These are phyloP conservation scores for Arxiozyma heterogenica DNA, from an alignment of 1,139 yeast species.

Conservation along the genomic window DNA sequence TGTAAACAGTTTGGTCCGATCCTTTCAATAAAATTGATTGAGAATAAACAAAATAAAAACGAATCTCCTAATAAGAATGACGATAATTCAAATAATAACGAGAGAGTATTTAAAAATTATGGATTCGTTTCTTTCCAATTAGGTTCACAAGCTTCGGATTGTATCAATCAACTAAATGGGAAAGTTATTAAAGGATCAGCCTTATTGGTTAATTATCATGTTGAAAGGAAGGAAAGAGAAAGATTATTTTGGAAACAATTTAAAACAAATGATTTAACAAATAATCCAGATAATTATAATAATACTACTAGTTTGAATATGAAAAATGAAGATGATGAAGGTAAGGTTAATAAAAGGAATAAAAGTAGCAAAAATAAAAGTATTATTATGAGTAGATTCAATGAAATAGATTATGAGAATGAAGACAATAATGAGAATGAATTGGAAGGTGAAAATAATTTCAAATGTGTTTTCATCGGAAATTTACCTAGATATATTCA, in stretches of 20 bases:
- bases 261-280: conserved; percentile 17
- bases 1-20: conserved; percentile 39
- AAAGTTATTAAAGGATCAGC: conserved; percentile 33
- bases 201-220: conserved; percentile 42
- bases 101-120: conserved; percentile 30
- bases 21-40: conserved; percentile 37
- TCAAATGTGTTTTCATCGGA: conserved; percentile 28
- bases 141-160: conserved; percentile 38
- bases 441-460: conserved; percentile 4
- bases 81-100: conserved; percentile 16
- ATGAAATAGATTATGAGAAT: conserved; percentile 7
- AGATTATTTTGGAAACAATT: conserved; percentile 23
- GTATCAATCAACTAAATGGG: conserved; percentile 38
- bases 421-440: neutral
- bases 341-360: conserved; percentile 8
- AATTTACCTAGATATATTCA: conserved; percentile 18
- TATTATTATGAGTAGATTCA: too few relatives aligned
- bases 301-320: neutral
- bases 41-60: conserved; percentile 7
- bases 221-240: conserved; percentile 44
- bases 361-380: too few relatives aligned
- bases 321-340: neutral
- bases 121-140: conserved; percentile 40
- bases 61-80: conserved; percentile 25
- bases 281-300: neutral